A percentile compares a stretch with the other conserved stretches of the same genome.
phyloP scores from a whole-genome alignment of 345 rosid genomes.

The Ricinus communis region DNA sequence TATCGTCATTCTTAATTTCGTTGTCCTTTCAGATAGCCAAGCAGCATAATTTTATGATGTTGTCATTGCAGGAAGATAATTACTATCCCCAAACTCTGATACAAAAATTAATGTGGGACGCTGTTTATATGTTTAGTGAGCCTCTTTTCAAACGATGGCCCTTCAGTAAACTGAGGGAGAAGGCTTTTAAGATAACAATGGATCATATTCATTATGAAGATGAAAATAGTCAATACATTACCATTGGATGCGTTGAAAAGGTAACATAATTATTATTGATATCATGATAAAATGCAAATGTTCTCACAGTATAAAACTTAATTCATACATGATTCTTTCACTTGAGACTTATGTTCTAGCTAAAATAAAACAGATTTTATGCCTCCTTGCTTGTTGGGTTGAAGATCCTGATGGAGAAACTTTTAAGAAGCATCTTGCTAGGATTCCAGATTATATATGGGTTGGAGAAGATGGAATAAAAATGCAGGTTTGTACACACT shows the following conservation, averaged over 20 bases:
- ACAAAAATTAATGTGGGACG: slow-evolving; percentile 23
- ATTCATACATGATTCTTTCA: no score
- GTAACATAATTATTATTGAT: not conserved
- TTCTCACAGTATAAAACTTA: no score
- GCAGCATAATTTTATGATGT: not conserved
- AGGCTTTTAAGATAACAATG: slow-evolving; percentile 18
- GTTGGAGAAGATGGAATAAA: slow-evolving; percentile 70
- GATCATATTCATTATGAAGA: slow-evolving; percentile 33
- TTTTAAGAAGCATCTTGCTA: slow-evolving; percentile 54
- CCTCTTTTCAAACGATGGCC: slow-evolving; percentile 20
- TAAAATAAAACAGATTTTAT: slow-evolving; percentile 28
- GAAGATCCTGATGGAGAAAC: slow-evolving; percentile 53
- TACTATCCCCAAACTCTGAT: slow-evolving; percentile 18
- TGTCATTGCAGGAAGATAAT: slow-evolving; percentile 17
- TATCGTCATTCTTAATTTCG: no score
- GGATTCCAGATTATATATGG: slow-evolving; percentile 54
- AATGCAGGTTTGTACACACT: slow-evolving; percentile 37
- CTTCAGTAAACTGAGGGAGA: slow-evolving; percentile 17
- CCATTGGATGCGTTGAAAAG: slow-evolving; percentile 21
- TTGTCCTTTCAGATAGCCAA: not conserved
- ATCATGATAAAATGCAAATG: no score
- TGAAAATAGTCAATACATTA: slow-evolving; percentile 35
- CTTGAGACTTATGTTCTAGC: not conserved
- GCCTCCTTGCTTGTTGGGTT: slow-evolving; percentile 65
- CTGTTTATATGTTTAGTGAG: slow-evolving; percentile 1